Conservation (phyloP, 2,329 filamentous ascomycete species). For the Microdochium paspali region DNA sequence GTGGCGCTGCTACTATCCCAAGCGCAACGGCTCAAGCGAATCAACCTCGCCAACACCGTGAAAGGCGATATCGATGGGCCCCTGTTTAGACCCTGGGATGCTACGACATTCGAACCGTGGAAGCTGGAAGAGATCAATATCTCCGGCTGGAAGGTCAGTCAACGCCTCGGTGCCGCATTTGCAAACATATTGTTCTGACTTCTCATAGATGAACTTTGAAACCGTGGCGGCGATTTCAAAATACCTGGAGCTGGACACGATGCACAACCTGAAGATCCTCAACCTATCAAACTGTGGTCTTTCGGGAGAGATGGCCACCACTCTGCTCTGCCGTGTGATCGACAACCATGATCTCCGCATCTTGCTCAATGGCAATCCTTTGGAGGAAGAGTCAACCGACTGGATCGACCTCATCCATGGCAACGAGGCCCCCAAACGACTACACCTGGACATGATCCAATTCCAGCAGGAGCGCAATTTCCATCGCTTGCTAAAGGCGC, state of each 20-base stretch:
- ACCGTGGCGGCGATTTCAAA: slow-evolving; percentile 35
- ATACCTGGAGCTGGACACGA: slow-evolving; percentile 31
- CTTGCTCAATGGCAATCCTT: slow-evolving; percentile 39
- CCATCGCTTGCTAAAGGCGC: slow-evolving; percentile 36
- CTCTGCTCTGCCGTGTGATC: slow-evolving; percentile 41
- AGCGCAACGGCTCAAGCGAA: slow-evolving; percentile 31
- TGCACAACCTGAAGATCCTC: slow-evolving; percentile 31
- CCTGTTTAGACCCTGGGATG: slow-evolving; percentile 33
- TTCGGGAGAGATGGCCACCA: slow-evolving; percentile 37
- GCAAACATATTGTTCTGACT: slow-evolving; percentile 4
- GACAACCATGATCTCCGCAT: slow-evolving; percentile 36
- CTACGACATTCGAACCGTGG: slow-evolving; percentile 22
- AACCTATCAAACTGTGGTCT: slow-evolving; percentile 43
- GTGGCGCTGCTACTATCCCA: slow-evolving; percentile 33
- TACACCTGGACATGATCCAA: slow-evolving; percentile 49
- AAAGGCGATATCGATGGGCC: slow-evolving; percentile 33
- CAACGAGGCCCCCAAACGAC: slow-evolving; percentile 36
- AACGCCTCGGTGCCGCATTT: background rate
- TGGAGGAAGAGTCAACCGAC: slow-evolving; percentile 42
- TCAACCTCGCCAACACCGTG: slow-evolving; percentile 42
- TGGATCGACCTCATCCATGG: slow-evolving; percentile 36
- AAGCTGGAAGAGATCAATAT: slow-evolving; percentile 44
- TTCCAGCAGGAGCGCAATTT: slow-evolving; percentile 42
- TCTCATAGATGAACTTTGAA: slow-evolving; percentile 34
- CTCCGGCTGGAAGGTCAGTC: slow-evolving; percentile 40